Conservation (phyloP, 2,329 filamentous ascomycete species). For the Calonectria fujianensis region DNA sequence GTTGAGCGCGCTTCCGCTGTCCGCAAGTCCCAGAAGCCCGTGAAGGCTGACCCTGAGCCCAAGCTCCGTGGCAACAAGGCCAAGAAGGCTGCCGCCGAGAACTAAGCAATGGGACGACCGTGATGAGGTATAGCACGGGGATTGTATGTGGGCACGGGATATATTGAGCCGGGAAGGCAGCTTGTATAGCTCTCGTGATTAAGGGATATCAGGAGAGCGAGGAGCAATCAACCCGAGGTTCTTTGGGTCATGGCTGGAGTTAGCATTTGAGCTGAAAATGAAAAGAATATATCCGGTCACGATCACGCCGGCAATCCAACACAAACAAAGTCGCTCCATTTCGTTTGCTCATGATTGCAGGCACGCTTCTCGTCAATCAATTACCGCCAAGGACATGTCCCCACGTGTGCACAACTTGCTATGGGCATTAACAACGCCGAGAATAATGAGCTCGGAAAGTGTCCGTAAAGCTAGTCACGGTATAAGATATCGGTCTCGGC, state of each 20-base stretch:
- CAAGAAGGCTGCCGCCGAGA: constrained; percentile 76
- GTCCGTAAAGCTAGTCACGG: constrained; percentile 34
- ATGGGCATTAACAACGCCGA: constrained; percentile 9
- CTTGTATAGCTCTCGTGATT: constrained; percentile 49
- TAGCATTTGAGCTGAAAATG: constrained; percentile 56
- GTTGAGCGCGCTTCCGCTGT: constrained; percentile 92
- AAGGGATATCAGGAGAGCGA: constrained; percentile 48
- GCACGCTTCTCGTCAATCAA: constrained; percentile 6
- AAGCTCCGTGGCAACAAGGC: constrained; percentile 86
- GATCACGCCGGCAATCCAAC: constrained; percentile 49
- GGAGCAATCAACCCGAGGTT: constrained; percentile 53
- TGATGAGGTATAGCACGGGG: constrained; percentile 44
- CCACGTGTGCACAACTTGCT: constrained; percentile 1
- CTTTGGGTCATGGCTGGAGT: constrained; percentile 55
- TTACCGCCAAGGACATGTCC: constrained; percentile 2
- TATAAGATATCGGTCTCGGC: constrained; percentile 39
- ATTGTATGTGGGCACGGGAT: constrained; percentile 37
- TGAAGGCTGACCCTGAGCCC: constrained; percentile 83
- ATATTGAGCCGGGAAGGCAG: constrained; percentile 48
- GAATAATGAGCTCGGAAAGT: constrained; percentile 26
- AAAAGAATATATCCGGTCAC: constrained; percentile 53
- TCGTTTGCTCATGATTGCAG: neutral
- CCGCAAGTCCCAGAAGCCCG: constrained; percentile 84
- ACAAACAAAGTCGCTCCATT: constrained; percentile 20
- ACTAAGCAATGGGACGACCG: constrained; percentile 53